Evolutionary conservation across 495 filamentous ascomycete genomes (phyloP).

Genomic region (Mytilinidion resinicola): DNA sequence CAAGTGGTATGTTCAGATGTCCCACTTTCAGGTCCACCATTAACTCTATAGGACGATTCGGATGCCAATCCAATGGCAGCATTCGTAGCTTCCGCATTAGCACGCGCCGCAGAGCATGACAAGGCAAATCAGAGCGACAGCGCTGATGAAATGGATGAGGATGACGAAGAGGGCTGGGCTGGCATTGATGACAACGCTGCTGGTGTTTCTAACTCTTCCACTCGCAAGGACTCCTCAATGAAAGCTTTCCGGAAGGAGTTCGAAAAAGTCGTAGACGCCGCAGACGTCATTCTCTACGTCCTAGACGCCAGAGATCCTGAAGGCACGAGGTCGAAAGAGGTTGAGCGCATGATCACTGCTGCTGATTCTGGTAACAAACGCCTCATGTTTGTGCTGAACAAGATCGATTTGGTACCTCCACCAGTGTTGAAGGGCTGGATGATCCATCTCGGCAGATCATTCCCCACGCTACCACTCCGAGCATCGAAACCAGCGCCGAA

Average conservation of each 20-base stretch:
- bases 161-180: conserved; percentile 41
- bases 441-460: conserved; percentile 75
- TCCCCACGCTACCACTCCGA: conserved; percentile 87
- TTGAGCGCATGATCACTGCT: conserved; percentile 80
- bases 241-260: conserved; percentile 91
- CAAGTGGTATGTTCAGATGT: conserved; percentile 20
- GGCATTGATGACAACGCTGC: conserved; percentile 34
- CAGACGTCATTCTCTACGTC: conserved; percentile 91
- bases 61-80: conserved; percentile 76
- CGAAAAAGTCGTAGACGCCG: conserved; percentile 82
- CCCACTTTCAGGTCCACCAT: conserved; percentile 26
- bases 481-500: conserved; percentile 78
- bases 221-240: conserved; percentile 64
- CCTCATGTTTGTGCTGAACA: conserved; percentile 91
- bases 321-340: conserved; percentile 81
- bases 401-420: conserved; percentile 87
- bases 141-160: conserved; percentile 44
- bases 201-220: conserved; percentile 32
- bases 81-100: conserved; percentile 80
- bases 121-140: conserved; percentile 44
- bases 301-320: conserved; percentile 90
- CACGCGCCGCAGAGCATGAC: conserved; percentile 78
- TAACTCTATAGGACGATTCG: conserved; percentile 50
- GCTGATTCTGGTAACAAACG: conserved; percentile 77
- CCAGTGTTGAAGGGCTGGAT: conserved; percentile 66